These are phyloP conservation scores for Cladosporium cucumerinum DNA, from an alignment of 2,329 filamentous ascomycete species.

Conservation along the genomic window DNA sequence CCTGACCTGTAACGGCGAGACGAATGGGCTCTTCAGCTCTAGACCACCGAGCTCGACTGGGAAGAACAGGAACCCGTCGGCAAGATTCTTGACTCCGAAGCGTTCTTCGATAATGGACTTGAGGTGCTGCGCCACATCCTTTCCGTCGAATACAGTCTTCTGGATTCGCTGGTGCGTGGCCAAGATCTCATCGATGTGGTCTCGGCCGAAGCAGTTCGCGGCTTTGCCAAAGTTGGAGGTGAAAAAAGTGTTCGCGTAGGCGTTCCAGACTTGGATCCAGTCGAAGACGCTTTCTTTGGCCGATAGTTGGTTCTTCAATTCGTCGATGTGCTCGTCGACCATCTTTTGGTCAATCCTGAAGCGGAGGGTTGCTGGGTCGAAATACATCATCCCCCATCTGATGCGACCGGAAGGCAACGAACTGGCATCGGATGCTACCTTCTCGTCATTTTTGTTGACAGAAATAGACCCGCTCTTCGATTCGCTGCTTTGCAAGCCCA, in stretches of 20 bases:
- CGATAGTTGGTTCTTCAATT: constrained; percentile 57
- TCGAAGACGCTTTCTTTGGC: constrained; percentile 55
- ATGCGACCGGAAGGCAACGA: constrained; percentile 53
- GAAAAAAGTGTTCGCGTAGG: constrained; percentile 53
- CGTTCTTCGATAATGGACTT: constrained; percentile 51
- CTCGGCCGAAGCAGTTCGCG: constrained; percentile 51
- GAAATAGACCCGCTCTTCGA: neutral
- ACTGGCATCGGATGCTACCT: constrained; percentile 21
- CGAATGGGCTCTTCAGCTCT: constrained; percentile 50
- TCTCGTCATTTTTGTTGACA: neutral
- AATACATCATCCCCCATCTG: constrained; percentile 57
- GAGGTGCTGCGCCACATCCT: constrained; percentile 32
- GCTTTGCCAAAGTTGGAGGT: constrained; percentile 52
- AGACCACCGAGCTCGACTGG: constrained; percentile 51
- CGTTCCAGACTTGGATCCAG: constrained; percentile 57
- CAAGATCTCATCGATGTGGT: constrained; percentile 54
- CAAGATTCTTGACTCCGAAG: constrained; percentile 49
- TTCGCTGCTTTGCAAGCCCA: neutral
- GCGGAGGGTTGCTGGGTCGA: constrained; percentile 51
- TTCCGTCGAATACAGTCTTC: constrained; percentile 43
- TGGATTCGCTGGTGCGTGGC: constrained; percentile 51
- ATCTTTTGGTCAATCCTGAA: constrained; percentile 59
- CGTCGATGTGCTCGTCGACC: constrained; percentile 58
- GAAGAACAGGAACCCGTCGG: constrained; percentile 53
- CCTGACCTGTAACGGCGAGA: constrained; percentile 47